phyloP scores from a whole-genome alignment of 2,329 filamentous ascomycete genomes.

The Aspergillus uvarum region DNA sequence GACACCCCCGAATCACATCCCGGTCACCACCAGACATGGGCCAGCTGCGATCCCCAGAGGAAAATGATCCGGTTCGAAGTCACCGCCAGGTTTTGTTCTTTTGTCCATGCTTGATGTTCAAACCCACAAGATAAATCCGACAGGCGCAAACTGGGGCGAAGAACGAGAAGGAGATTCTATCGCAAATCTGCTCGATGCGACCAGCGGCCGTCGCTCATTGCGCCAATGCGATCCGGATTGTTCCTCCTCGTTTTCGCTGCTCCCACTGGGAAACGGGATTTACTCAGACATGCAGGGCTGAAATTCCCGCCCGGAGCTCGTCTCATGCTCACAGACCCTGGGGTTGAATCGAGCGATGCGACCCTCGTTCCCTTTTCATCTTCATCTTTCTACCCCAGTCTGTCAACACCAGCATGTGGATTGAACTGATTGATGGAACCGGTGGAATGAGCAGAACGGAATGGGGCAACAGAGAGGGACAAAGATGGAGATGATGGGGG shows the following conservation, averaged over 20 bases:
- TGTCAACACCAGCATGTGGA: not conserved
- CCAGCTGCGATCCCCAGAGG: conserved; percentile 1
- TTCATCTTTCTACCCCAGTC: not conserved
- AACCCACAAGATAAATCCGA: not conserved
- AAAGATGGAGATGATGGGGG: not conserved
- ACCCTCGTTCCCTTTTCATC: not conserved
- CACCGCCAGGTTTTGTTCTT: not conserved
- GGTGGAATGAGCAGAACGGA: not conserved
- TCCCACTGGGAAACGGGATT: not conserved
- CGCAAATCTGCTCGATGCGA: not conserved
- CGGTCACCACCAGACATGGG: conserved; percentile 16
- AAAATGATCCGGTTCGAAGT: not conserved
- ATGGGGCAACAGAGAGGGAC: not conserved
- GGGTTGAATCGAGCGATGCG: not conserved
- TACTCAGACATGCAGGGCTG: conserved; percentile 4
- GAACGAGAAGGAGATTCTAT: not conserved
- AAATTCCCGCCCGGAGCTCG: conserved; percentile 3
- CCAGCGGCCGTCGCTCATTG: no score
- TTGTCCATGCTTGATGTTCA: not conserved
- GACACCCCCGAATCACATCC: conserved; percentile 23
- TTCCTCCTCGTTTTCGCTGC: not conserved
- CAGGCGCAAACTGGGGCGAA: not conserved
- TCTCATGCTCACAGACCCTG: conserved; percentile 5
- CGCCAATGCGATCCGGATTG: not conserved
- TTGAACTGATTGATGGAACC: not conserved